Percentiles rank a stretch among this genome's conserved stretches.
These are phyloP conservation scores for Cyanophora paradoxa DNA, from an alignment of 78 protist genomes.

Conservation along the genomic window DNA sequence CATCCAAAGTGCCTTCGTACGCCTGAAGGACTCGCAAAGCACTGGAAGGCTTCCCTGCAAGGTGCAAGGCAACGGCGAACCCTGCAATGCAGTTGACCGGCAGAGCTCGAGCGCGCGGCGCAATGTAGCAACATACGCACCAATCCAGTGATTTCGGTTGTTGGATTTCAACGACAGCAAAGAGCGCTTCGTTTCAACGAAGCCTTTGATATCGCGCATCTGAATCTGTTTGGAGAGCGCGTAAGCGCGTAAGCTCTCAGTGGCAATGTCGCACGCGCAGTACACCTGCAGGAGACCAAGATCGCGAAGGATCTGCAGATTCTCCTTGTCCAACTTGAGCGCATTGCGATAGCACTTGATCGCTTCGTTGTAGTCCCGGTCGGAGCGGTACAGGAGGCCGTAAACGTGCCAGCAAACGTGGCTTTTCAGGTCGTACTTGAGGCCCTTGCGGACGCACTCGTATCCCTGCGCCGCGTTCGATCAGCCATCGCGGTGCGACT, in stretches of 20 bases:
- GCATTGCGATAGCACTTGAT: constrained; percentile 81
- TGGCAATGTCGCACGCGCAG: not conserved
- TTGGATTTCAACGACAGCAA: constrained; percentile 58
- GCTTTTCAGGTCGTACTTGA: constrained; percentile 43
- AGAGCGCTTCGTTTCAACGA: constrained; percentile 55
- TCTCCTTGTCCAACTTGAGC: constrained; percentile 58
- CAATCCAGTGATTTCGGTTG: constrained; percentile 10
- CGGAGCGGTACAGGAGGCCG: constrained; percentile 77
- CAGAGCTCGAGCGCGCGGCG: not conserved
- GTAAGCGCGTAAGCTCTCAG: too few relatives aligned
- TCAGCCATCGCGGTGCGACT: too few relatives aligned
- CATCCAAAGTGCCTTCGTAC: constrained; percentile 32
- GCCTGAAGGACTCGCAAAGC: constrained; percentile 46
- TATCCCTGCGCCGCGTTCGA: constrained; percentile 81
- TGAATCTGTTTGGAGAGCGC: constrained; percentile 63
- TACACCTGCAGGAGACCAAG: constrained; percentile 50
- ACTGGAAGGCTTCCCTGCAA: constrained; percentile 28
- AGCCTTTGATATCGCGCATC: constrained; percentile 64
- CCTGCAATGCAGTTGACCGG: constrained; percentile 69
- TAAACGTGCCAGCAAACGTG: constrained; percentile 66
- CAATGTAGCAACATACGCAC: not conserved
- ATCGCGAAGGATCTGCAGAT: constrained; percentile 66
- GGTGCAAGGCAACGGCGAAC: constrained; percentile 64
- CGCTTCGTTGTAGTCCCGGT: constrained; percentile 82
- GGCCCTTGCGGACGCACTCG: constrained; percentile 55